Base-by-base conservation (phyloP, 441 rosid species). In the Aleurites moluccanus region DNA sequence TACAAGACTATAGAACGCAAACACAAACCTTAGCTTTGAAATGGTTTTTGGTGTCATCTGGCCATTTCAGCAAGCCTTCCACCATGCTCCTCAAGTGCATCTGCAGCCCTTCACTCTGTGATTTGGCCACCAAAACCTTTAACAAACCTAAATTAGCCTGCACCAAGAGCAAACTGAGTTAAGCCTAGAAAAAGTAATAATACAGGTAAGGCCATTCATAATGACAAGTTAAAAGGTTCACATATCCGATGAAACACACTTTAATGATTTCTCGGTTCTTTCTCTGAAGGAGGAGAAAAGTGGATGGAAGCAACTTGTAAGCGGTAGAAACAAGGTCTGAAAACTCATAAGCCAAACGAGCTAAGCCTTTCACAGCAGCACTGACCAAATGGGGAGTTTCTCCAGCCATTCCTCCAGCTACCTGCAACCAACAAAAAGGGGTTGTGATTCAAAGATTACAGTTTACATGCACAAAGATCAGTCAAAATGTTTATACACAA, bases 351-450 rank as follows among this genome's bases (percentile, higher is more conserved):
- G 97, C 91, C 83, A 93, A 80, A 75, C 98, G 97, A 77, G 99
- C 97, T 77, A 96, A 81, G 79, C 97, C 99, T 87, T 90, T 96
- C 59, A 89, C 88, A 15, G 98, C 98, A 78, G 98, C 98, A 88
- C 98, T 96, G 79, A 96, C 88, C 97, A 93, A 89, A 81, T 93
- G 96, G 73, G 99, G 98, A 83, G 89, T 86, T 83, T 93, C 96
- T 77, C 97, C 94, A 64, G 97, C 98, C 86, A 96, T 73, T 67
- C 98, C 93, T 83, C 96, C 96, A 83, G 97, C 99, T 53, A 93
- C 92, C 99, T 95, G 80, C 16, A 68, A 73, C 59, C 68, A 75
- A 35, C 30, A 72, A 76, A 69, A n/a, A 67, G 14, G 25, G n/a
- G 68, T 60, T 44, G 53, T 15, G 33, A 21, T 13, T 35, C 56